Percentiles rank a stretch among this genome's conserved stretches.
These are phyloP conservation scores for Didymella segeticola DNA, from an alignment of 2,329 filamentous ascomycete genomes.

Conservation along the genomic window DNA sequence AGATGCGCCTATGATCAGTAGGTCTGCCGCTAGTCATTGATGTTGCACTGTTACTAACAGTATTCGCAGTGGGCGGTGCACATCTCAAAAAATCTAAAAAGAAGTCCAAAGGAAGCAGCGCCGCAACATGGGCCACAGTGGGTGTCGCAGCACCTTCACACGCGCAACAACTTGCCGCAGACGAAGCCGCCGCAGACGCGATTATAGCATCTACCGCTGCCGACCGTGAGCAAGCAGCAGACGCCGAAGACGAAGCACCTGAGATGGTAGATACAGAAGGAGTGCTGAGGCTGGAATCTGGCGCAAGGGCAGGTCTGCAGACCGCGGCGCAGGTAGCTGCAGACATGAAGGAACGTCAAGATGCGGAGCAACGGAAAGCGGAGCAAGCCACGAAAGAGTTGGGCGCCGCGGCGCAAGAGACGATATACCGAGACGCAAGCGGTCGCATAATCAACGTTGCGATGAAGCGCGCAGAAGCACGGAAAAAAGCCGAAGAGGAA, in stretches of 20 bases:
- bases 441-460: slow-evolving; percentile 92
- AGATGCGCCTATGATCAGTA: slow-evolving; percentile 56
- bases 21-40: slow-evolving; percentile 3
- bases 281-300: slow-evolving; percentile 78
- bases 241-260: slow-evolving; percentile 54
- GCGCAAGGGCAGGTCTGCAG: slow-evolving; percentile 86
- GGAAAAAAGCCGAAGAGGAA: slow-evolving; percentile 77
- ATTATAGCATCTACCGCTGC: slow-evolving; percentile 76
- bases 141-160: slow-evolving; percentile 59
- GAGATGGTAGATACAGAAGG: slow-evolving; percentile 47
- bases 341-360: slow-evolving; percentile 66
- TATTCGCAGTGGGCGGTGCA: slow-evolving; percentile 42
- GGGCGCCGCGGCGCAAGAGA: slow-evolving; percentile 64
- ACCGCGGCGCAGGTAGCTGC: slow-evolving; percentile 74
- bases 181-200: slow-evolving; percentile 75
- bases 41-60: slow-evolving; percentile 23
- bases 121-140: slow-evolving; percentile 71
- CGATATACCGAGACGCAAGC: slow-evolving; percentile 93
- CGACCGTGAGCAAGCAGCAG: slow-evolving; percentile 60
- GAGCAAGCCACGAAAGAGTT: slow-evolving; percentile 48
- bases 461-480: slow-evolving; percentile 86
- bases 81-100: slow-evolving; percentile 65
- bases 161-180: slow-evolving; percentile 70
- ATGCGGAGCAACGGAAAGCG: slow-evolving; percentile 63
- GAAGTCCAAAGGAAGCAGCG: slow-evolving; percentile 52